Conservation (phyloP, 768 basidiomycete genomes). For the Russula virescens region DNA sequence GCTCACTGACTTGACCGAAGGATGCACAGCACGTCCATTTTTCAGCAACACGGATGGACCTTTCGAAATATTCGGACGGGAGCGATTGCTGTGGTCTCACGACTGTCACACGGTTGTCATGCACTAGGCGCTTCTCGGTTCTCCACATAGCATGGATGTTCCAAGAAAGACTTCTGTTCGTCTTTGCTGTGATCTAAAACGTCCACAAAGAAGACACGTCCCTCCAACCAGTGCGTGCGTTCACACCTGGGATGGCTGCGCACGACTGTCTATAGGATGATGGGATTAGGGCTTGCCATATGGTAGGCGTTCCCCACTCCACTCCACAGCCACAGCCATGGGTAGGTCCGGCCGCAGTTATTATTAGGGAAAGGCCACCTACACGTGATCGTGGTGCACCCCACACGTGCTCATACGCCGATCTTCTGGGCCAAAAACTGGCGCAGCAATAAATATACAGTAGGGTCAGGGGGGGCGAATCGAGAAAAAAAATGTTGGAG, state of each 20-base stretch:
- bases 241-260: neutral
- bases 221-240: conserved; percentile 1
- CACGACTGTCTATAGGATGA: neutral
- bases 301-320: too few species aligned
- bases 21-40: too few species aligned
- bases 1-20: neutral
- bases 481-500: too few species aligned
- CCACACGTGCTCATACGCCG: conserved; percentile 3
- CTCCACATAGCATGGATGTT: neutral
- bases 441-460: too few species aligned
- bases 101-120: neutral
- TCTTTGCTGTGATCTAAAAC: neutral
- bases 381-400: conserved; percentile 3
- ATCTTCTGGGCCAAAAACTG: neutral
- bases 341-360: neutral
- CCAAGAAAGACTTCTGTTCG: conserved; percentile 9
- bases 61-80: neutral
- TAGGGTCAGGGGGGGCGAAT: too few species aligned
- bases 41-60: too few species aligned
- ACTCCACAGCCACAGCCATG: neutral
- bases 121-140: neutral
- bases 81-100: too few species aligned
- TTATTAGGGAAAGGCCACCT: too few species aligned
- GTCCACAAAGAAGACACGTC: neutral
- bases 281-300: neutral